These are phyloP conservation scores for Claviceps pusilla DNA, from an alignment of 2,329 filamentous ascomycete species.

Conservation along the genomic window DNA sequence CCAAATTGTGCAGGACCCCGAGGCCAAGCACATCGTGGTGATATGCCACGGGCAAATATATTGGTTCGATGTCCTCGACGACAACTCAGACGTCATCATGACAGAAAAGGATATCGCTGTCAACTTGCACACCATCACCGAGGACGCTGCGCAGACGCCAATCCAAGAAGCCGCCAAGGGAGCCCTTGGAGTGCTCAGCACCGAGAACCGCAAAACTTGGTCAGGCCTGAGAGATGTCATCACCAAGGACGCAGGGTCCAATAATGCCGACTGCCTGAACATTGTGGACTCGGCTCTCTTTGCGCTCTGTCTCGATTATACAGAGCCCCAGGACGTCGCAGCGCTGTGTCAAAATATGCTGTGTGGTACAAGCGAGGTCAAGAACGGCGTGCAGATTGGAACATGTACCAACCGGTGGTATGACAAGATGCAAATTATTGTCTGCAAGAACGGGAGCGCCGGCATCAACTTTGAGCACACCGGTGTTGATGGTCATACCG, in stretches of 20 bases:
- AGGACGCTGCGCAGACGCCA: constrained; percentile 76
- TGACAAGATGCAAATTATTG: constrained; percentile 96
- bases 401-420: constrained; percentile 99
- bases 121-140: constrained; percentile 82
- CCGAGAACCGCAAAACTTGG: constrained; percentile 94
- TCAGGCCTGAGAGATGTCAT: constrained; percentile 79
- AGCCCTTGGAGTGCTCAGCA: constrained; percentile 82
- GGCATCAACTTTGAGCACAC: constrained; percentile 99
- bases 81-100: constrained; percentile 93
- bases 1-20: constrained; percentile 85
- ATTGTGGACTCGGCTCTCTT: constrained; percentile 93
- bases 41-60: constrained; percentile 94
- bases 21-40: constrained; percentile 86
- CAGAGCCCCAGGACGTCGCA: constrained; percentile 64
- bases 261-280: constrained; percentile 89
- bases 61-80: constrained; percentile 95
- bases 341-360: constrained; percentile 98
- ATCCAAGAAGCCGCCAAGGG: constrained; percentile 94
- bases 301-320: constrained; percentile 82
- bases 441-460: constrained; percentile 95
- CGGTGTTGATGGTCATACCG: constrained; percentile 92
- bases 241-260: constrained; percentile 71
- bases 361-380: constrained; percentile 81
- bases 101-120: constrained; percentile 83
- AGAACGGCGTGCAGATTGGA: constrained; percentile 86